Conservation (phyloP, 345 rosid species). For the Toxicodendron radicans region DNA sequence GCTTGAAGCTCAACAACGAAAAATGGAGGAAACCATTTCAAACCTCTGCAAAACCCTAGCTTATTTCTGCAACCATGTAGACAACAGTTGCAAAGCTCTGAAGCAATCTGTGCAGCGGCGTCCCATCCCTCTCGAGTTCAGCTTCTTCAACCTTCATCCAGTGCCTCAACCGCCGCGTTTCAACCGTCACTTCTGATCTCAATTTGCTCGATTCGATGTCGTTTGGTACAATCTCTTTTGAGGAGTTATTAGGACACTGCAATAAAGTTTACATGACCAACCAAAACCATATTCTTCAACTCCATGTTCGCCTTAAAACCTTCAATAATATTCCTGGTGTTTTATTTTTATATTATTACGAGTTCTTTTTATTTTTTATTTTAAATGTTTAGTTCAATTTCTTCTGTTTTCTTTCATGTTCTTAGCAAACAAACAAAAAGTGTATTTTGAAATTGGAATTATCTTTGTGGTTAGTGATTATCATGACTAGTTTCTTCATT, state of each 20-base stretch:
- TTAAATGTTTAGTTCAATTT: no score
- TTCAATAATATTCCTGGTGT: no score
- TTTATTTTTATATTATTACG: no score
- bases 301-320: conserved; percentile 46
- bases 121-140: conserved; percentile 76
- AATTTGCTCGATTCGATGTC: conserved; percentile 73
- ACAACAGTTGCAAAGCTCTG: conserved; percentile 71
- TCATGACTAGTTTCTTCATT: no score
- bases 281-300: conserved; percentile 41
- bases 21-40: conserved; percentile 62
- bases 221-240: conserved; percentile 79
- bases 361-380: no score
- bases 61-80: conserved; percentile 68
- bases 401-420: no score
- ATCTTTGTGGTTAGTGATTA: no score
- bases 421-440: no score
- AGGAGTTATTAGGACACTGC: conserved; percentile 83
- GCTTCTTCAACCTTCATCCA: conserved; percentile 81
- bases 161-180: conserved; percentile 65
- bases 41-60: conserved; percentile 49
- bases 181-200: conserved; percentile 48
- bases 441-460: no score
- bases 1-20: neutral
- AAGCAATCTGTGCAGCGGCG: conserved; percentile 74
- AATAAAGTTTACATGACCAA: conserved; percentile 59